phyloP scores from a whole-genome alignment of 192 early-diverging fungal genomes.

The Powellomyces hirtus region DNA sequence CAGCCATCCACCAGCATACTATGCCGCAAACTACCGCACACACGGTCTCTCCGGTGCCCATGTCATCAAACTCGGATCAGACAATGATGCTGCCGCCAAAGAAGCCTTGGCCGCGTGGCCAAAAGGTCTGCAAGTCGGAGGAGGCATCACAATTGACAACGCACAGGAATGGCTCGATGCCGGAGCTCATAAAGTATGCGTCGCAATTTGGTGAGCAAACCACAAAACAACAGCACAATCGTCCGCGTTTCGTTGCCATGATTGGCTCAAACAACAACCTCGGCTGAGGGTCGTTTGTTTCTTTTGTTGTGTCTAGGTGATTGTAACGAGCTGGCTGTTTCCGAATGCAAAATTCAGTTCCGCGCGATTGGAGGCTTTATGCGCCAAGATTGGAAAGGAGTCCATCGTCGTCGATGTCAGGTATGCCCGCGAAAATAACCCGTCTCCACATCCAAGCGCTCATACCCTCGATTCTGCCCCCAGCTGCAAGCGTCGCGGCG shows the following conservation, averaged over 20 bases:
- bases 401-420: conserved; percentile 79
- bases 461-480: background rate
- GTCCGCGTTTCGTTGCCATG: too few species aligned
- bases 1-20: conserved; percentile 74
- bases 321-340: conserved; percentile 95
- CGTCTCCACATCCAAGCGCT: background rate
- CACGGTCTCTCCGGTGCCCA: conserved; percentile 80
- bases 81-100: conserved; percentile 81
- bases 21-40: conserved; percentile 75
- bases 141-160: conserved; percentile 87
- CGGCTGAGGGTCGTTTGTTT: too few species aligned
- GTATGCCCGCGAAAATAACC: conserved; percentile 34
- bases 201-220: background rate
- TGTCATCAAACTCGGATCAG: conserved; percentile 90
- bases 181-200: conserved; percentile 82
- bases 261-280: too few species aligned
- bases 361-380: conserved; percentile 58
- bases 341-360: conserved; percentile 69
- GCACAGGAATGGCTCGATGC: conserved; percentile 80
- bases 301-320: conserved; percentile 54
- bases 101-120: conserved; percentile 86
- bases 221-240: too few species aligned
- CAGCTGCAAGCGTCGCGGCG: conserved; percentile 70
- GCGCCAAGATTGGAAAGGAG: conserved; percentile 62
- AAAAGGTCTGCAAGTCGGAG: conserved; percentile 85